Conservation (phyloP, 2,329 filamentous ascomycete species). For the Lachnellula suecica region DNA sequence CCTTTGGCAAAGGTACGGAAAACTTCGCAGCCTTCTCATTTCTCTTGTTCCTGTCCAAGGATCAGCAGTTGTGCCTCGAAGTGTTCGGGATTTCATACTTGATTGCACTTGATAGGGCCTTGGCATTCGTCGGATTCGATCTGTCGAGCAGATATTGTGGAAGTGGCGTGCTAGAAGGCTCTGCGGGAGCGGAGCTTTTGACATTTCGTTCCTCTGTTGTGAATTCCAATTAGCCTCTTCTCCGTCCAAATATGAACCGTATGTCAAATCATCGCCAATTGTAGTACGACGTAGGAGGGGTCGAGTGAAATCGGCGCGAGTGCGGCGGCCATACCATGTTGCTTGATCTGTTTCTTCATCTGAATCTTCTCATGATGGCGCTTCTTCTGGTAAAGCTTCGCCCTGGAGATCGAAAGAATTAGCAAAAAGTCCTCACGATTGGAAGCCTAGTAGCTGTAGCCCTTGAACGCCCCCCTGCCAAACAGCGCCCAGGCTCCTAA, state of each 20-base stretch:
- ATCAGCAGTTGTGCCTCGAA: constrained; percentile 1
- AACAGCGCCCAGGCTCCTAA: too few species aligned
- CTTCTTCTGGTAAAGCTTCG: too few species aligned
- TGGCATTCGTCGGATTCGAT: constrained; percentile 52
- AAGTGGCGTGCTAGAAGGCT: constrained; percentile 78
- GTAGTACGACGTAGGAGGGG: too few species aligned
- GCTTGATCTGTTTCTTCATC: constrained; percentile 92
- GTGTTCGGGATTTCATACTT: not conserved
- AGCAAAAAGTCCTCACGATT: too few species aligned
- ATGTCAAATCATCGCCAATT: too few species aligned
- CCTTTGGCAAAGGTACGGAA: constrained; percentile 87
- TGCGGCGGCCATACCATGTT: too few species aligned
- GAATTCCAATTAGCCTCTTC: too few species aligned
- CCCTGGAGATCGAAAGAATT: too few species aligned
- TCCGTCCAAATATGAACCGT: too few species aligned
- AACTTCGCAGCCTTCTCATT: constrained; percentile 93
- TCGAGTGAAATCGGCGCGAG: too few species aligned
- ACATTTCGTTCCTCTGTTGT: constrained; percentile 97
- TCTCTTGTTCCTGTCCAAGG: constrained; percentile 81
- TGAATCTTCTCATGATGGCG: constrained; percentile 98
- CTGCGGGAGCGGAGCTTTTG: constrained; percentile 76
- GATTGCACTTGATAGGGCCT: constrained; percentile 74
- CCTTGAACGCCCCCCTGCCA: too few species aligned
- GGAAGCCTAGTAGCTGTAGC: too few species aligned
- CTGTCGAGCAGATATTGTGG: constrained; percentile 94